Evolutionary conservation across 495 filamentous ascomycete species (phyloP), one percentile per base, ranked within the genome.

Genomic region (Xylaria nigripes): DNA sequence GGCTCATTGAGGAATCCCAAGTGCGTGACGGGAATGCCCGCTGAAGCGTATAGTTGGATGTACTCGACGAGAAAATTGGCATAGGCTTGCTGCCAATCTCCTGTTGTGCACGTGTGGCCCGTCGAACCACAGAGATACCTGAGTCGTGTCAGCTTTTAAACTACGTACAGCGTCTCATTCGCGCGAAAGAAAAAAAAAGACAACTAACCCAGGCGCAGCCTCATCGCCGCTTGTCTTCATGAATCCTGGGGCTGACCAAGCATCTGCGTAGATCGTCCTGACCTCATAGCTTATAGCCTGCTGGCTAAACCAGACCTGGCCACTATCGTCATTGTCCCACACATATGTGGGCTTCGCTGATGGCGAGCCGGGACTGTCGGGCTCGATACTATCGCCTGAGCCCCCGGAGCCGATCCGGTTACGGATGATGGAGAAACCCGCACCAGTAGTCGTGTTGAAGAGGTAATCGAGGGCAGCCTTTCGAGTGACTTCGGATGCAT

Each of bases 1-100:
- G 79, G 80, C 63, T 83, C 80, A 52, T 82, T 83, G 56, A 81
- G 58, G 52, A 79, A 81, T 6, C 78, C 79, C 15, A 83, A 51
- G 51, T 76, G 70, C 3, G 71, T 74, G 41, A 81, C 62, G 0
- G 63, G 62, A 22, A 81, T 73, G 1, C 77, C 79, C 13, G 45
- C 61, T 12, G 56, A 47, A 34, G 65, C 56, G 56, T 83, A 83
- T 51, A 69, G 70, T 54, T 75, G 60, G 21, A 78, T 62, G 50
- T 80, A 81, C 51, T 76, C 67, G 2, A 81, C 74, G 7, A 83
- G 56, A 57, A 76, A 78, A 56, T 80, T 64, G 6, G 78, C 79
- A 52, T 80, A 82, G 0, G 79, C 72, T 55, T 79, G 73, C 42
- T 71, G 67, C 79, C 79, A 81, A 54, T 81, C 74, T 0, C 78